Conservation (phyloP, 2,329 filamentous ascomycete species). For the Fusarium foetens region DNA sequence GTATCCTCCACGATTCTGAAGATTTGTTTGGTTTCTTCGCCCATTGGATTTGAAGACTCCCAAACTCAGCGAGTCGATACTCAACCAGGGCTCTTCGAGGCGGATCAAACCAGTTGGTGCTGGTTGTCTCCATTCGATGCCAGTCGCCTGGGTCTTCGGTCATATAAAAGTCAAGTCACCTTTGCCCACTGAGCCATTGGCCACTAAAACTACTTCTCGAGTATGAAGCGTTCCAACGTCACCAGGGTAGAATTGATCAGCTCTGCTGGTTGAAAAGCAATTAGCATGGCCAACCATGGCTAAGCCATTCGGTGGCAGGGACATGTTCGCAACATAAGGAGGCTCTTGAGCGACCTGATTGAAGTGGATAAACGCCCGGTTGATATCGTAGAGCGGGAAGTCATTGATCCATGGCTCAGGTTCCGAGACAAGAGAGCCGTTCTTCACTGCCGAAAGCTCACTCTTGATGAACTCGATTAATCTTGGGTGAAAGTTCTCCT, state of each 20-base stretch:
- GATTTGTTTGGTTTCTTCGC: not conserved
- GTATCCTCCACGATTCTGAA: not conserved
- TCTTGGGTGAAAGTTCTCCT: not conserved
- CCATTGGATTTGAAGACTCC: not conserved
- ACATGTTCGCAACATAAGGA: not conserved
- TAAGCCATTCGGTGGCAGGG: not conserved
- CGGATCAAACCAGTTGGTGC: not conserved
- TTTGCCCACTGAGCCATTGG: not conserved
- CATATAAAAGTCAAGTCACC: not conserved
- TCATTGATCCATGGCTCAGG: slow-evolving; percentile 1
- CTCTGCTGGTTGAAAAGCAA: not conserved
- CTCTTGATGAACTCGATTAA: not conserved
- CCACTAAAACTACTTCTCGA: not conserved
- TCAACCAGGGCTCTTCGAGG: not conserved
- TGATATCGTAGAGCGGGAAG: not conserved
- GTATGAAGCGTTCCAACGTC: not conserved
- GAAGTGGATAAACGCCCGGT: not conserved
- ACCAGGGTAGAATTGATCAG: not conserved
- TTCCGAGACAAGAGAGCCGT: not conserved
- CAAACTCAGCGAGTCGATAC: not conserved
- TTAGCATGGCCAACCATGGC: not conserved
- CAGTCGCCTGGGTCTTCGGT: not conserved
- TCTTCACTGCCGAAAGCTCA: not conserved
- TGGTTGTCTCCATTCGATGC: slow-evolving; percentile 2
- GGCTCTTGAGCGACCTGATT: not conserved